Conservation (phyloP, 352 stramenopile genomes). For the Discostella stelligera region DNA sequence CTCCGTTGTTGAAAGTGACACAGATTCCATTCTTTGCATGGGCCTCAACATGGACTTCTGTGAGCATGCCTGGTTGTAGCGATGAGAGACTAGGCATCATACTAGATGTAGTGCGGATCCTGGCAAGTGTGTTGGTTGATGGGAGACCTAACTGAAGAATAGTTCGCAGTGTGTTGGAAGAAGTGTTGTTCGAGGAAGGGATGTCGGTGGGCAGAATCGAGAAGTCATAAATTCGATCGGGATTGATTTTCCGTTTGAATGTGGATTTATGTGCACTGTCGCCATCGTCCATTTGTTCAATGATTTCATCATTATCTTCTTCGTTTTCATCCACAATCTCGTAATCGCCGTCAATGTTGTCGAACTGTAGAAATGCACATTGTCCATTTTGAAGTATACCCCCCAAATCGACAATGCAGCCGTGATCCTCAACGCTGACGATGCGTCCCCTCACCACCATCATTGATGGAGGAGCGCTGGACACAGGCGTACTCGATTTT, state of each 20-base stretch:
- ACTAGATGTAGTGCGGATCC: slow-evolving; percentile 28
- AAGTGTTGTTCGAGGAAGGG: neutral
- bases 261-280: slow-evolving; percentile 80
- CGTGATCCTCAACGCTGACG: slow-evolving; percentile 90
- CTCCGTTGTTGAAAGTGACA: slow-evolving; percentile 65
- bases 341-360: slow-evolving; percentile 73
- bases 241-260: slow-evolving; percentile 61
- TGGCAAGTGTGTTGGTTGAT: slow-evolving; percentile 28
- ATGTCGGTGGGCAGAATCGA: slow-evolving; percentile 36
- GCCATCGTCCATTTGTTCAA: slow-evolving; percentile 3
- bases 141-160: slow-evolving; percentile 1
- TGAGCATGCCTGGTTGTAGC: slow-evolving; percentile 89
- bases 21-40: slow-evolving; percentile 78
- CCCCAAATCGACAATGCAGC: slow-evolving; percentile 89
- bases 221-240: slow-evolving; percentile 65
- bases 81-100: slow-evolving; percentile 86
- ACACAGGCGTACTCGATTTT: slow-evolving; percentile 1
- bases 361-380: slow-evolving; percentile 78
- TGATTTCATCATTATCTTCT: slow-evolving; percentile 14
- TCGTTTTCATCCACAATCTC: slow-evolving; percentile 57
- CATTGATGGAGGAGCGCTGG: slow-evolving; percentile 20
- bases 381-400: slow-evolving; percentile 45
- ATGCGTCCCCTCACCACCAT: slow-evolving; percentile 87
- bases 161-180: neutral
- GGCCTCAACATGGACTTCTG: slow-evolving; percentile 89